Percentiles rank a stretch among this genome's conserved stretches.
These are phyloP conservation scores for Sutorius eximius DNA, from an alignment of 1,284 basidiomycete species.

Conservation along the genomic window DNA sequence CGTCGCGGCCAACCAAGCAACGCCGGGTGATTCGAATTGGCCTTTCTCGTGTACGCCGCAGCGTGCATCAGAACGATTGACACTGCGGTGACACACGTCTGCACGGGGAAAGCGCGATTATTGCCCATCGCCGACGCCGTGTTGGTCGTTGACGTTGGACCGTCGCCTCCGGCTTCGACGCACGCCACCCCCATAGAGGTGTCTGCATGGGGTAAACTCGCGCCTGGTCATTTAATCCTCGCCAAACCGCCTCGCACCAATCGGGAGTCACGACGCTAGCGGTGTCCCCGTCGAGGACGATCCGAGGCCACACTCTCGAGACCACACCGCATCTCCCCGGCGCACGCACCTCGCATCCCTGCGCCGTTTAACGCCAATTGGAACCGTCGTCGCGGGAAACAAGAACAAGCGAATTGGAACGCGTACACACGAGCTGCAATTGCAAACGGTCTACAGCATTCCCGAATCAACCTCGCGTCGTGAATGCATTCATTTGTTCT, in stretches of 20 bases:
- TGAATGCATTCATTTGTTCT: slow-evolving; percentile 6
- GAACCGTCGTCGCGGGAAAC: not conserved
- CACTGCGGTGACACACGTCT: too few relatives aligned
- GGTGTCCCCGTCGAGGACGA: not conserved
- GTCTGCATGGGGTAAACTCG: too few relatives aligned
- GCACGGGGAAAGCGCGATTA: too few relatives aligned
- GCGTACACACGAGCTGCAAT: not conserved
- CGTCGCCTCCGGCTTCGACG: not conserved
- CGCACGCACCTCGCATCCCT: not conserved
- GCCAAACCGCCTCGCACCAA: too few relatives aligned
- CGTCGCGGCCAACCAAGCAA: too few relatives aligned
- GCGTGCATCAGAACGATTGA: too few relatives aligned
- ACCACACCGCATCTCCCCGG: slow-evolving; percentile 6
- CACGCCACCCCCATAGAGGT: not conserved
- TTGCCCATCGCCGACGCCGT: too few relatives aligned
- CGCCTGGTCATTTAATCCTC: too few relatives aligned
- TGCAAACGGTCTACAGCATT: not conserved
- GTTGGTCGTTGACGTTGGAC: too few relatives aligned
- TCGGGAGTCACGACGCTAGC: not conserved
- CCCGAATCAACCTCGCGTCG: slow-evolving; percentile 2
- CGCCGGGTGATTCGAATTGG: too few relatives aligned
- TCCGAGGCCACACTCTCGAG: slow-evolving; percentile 1
- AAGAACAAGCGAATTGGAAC: not conserved
- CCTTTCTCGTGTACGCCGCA: too few relatives aligned
- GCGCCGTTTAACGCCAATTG: too few relatives aligned